Evolutionary conservation across 257 asterid species (phyloP).

Genomic region (Solanum pimpinellifolium): DNA sequence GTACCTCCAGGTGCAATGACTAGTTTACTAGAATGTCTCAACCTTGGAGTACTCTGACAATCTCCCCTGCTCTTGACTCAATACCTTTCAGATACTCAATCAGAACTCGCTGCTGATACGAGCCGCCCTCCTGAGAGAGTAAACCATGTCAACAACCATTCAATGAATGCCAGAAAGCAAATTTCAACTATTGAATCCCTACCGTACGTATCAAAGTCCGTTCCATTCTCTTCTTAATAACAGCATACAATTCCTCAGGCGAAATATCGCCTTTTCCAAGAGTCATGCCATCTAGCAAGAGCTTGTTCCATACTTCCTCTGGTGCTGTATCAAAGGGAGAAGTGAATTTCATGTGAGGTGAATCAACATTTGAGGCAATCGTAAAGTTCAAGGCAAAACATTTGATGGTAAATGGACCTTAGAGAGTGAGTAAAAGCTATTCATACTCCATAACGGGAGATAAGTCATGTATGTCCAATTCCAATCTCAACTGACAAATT

Average conservation of each 20-base stretch:
- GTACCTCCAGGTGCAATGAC: background rate
- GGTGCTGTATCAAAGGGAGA: conserved; percentile 40
- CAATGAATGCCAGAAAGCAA: background rate
- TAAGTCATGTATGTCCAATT: background rate
- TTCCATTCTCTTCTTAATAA: conserved; percentile 76
- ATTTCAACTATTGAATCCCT: background rate
- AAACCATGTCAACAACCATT: background rate
- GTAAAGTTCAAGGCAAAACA: background rate
- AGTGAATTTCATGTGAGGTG: background rate
- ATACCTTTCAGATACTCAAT: conserved; percentile 90
- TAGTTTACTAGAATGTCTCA: conserved; percentile 2
- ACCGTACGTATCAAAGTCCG: conserved; percentile 87
- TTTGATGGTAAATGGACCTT: background rate
- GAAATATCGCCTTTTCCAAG: conserved; percentile 70
- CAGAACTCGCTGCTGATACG: conserved; percentile 87
- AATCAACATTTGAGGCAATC: background rate
- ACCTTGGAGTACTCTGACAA: conserved; percentile 51
- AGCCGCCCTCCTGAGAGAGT: conserved; percentile 75
- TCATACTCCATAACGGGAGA: background rate
- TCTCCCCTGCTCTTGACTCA: conserved; percentile 59
- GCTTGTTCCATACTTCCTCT: conserved; percentile 74
- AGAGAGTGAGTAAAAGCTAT: background rate
- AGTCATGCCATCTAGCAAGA: conserved; percentile 52
- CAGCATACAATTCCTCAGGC: conserved; percentile 56
- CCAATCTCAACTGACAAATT: background rate